A percentile compares a stretch with the other conserved stretches of the same genome.
Conservation (phyloP, 2,329 filamentous ascomycete genomes). For the Phoma sp. region DNA sequence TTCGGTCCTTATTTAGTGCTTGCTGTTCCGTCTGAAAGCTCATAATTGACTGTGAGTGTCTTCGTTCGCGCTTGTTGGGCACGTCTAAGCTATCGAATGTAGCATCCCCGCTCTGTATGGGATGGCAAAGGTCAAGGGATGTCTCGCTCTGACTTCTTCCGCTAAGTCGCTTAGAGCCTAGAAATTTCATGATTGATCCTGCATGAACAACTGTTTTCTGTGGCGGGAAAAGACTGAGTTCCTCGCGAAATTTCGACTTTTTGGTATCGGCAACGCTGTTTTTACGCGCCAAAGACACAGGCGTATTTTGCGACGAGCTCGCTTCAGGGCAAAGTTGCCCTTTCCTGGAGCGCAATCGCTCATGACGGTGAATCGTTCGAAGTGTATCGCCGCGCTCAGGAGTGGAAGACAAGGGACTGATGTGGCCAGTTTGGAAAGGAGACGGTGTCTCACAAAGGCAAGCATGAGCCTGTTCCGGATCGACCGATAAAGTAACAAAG, state of each 20-base stretch:
- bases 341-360: slow-evolving; percentile 14
- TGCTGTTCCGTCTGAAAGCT: slow-evolving; percentile 39
- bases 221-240: slow-evolving; percentile 42
- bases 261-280: slow-evolving; percentile 42
- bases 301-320: slow-evolving; percentile 1
- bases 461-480: slow-evolving; percentile 18
- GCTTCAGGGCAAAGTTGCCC: not conserved
- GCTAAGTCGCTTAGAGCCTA: slow-evolving; percentile 36
- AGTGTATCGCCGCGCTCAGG: slow-evolving; percentile 32
- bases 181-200: slow-evolving; percentile 38
- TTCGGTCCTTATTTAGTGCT: slow-evolving; percentile 29
- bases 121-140: slow-evolving; percentile 22
- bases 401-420: slow-evolving; percentile 31
- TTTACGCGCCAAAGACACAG: slow-evolving; percentile 22
- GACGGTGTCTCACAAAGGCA: slow-evolving; percentile 17
- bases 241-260: slow-evolving; percentile 45
- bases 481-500: slow-evolving; percentile 32
- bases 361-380: slow-evolving; percentile 21
- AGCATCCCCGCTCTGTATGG: slow-evolving; percentile 25
- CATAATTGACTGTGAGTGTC: slow-evolving; percentile 39
- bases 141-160: slow-evolving; percentile 43
- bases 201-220: slow-evolving; percentile 33
- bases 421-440: slow-evolving; percentile 14
- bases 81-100: slow-evolving; percentile 22
- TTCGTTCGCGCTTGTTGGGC: slow-evolving; percentile 26